These are phyloP conservation scores for Fusarium duplospermum DNA, from an alignment of 2,329 filamentous ascomycete genomes.

Conservation along the genomic window DNA sequence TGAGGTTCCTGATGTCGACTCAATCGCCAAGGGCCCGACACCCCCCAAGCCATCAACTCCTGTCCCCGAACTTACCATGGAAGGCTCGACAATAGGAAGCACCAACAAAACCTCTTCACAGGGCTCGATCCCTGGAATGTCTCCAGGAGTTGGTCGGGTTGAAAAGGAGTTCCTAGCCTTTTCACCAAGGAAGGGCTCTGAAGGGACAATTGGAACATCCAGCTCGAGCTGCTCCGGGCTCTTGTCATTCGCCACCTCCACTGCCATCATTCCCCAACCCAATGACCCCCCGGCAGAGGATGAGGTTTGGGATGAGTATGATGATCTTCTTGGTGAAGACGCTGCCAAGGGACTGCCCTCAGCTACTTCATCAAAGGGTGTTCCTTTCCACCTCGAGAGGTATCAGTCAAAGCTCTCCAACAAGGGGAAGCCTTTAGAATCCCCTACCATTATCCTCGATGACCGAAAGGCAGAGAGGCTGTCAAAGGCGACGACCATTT, in stretches of 20 bases:
- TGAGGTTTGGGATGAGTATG: conserved; percentile 94
- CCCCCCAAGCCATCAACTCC: conserved; percentile 55
- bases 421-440: conserved; percentile 57
- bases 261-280: conserved; percentile 72
- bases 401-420: conserved; percentile 55
- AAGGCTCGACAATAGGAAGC: conserved; percentile 50
- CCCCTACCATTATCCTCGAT: conserved; percentile 57
- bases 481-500: conserved; percentile 54
- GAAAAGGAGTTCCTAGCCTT: conserved; percentile 78
- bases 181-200: conserved; percentile 77
- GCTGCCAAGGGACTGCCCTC: conserved; percentile 59
- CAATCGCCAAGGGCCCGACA: conserved; percentile 62
- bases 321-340: conserved; percentile 83
- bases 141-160: conserved; percentile 46
- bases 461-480: conserved; percentile 47
- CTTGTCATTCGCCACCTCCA: conserved; percentile 70
- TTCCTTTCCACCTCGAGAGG: conserved; percentile 67
- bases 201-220: conserved; percentile 60
- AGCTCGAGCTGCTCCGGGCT: conserved; percentile 74
- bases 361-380: conserved; percentile 66
- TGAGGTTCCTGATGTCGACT: conserved; percentile 48
- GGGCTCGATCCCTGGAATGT: conserved; percentile 46
- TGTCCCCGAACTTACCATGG: conserved; percentile 51
- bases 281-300: conserved; percentile 78
- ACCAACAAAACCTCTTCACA: conserved; percentile 47